Base-by-base conservation (phyloP, 2,329 filamentous ascomycete species). In the Xylaria sp. region DNA sequence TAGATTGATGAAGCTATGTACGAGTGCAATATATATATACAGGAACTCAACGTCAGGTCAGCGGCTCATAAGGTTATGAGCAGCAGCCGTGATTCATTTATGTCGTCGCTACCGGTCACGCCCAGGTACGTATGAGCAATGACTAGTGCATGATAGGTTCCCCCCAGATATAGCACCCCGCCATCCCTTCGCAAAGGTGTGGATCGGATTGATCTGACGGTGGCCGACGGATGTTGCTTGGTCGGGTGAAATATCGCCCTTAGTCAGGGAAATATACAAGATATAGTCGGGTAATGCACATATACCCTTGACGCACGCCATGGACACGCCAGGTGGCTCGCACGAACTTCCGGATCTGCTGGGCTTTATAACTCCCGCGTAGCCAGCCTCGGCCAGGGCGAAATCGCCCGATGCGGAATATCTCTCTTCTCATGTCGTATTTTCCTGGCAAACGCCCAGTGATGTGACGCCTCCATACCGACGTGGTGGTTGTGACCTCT, bases 161-260 rank as follows among this genome's bases (percentile, higher is more conserved):
- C 47, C 49, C 57, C 51, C 51, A 46, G 40, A 57, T 45, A 41
- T 44, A 11, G 21, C 60, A 64, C 63, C 66, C 66, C 66, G 65
- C 65, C 63, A 57, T 54, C 16, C 37, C 55, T 49, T 42, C 57
- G 42, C 53, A 48, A 57, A 54, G 51, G 50, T 56, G 52, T 64
- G 59, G 62, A 63, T 61, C 65, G 67, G 64, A 52, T 52, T 63
- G 45, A 54, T 56, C 56, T 63, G 56, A 55, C 63, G 59, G 60
- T 54, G 64, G 57, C 55, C 45, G 50, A 47, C 39, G n/a, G 52
- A 49, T 54, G 50, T 58, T 52, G 43, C 51, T 43, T 24, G n/a
- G 24, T 60, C 66, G 66, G 66, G 63, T 50, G 41, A 69, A 66
- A 58, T 63, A 64, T 69, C 49, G 50, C 66, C 66, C 66, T 60